Conservation (phyloP, 179 eudicot species). For the Spergularia azorica region DNA sequence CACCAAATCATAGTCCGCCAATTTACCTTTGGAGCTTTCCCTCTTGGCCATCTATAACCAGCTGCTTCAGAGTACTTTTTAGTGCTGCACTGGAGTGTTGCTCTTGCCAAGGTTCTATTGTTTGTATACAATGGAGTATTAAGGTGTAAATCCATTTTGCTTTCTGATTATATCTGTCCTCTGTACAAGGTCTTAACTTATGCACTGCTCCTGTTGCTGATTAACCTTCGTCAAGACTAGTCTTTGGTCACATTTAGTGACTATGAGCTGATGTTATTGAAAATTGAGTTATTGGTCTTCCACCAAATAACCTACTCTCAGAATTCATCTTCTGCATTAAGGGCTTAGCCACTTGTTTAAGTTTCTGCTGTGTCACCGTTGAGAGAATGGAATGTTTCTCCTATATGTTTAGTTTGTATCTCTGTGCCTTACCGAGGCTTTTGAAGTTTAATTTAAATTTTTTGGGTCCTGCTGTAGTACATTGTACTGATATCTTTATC, state of each 20-base stretch:
- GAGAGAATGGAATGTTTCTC: too few species aligned
- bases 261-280: neutral
- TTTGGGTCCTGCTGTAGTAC: neutral
- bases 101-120: neutral
- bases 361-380: neutral
- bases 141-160: neutral
- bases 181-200: neutral
- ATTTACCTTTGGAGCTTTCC: too few species aligned
- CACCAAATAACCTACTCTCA: neutral
- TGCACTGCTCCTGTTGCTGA: neutral
- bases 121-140: neutral
- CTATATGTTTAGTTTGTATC: constrained; percentile 1
- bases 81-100: neutral
- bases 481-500: neutral
- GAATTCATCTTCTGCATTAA: neutral
- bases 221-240: too few species aligned
- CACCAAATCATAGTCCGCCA: too few species aligned
- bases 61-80: too few species aligned
- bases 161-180: neutral
- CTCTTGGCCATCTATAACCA: too few species aligned
- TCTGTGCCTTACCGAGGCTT: neutral
- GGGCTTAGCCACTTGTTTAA: neutral
- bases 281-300: neutral
- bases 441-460: neutral
- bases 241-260: too few species aligned